phyloP scores from a whole-genome alignment of 2,329 filamentous ascomycete species.

The Alternaria incomplexa region DNA sequence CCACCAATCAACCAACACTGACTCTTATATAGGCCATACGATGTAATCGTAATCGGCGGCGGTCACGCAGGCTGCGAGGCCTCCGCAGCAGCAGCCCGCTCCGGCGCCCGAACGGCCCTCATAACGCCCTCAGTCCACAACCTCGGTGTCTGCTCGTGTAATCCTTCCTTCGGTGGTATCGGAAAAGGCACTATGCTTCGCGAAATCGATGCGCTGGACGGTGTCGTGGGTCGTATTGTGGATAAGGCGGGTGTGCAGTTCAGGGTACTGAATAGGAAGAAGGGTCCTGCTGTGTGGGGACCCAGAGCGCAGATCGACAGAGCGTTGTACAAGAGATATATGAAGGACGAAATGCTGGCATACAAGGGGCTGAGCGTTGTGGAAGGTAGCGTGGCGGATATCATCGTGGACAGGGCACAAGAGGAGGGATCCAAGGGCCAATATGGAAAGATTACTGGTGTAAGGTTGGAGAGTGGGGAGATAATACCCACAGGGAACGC shows the following conservation, averaged over 20 bases:
- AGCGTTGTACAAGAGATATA: slow-evolving; percentile 83
- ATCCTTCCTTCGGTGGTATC: slow-evolving; percentile 97
- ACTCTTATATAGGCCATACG: slow-evolving; percentile 67
- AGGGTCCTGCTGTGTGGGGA: slow-evolving; percentile 96
- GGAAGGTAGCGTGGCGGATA: slow-evolving; percentile 89
- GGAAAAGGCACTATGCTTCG: slow-evolving; percentile 96
- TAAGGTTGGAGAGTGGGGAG: slow-evolving; percentile 86
- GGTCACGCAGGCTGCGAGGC: slow-evolving; percentile 96
- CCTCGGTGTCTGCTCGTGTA: slow-evolving; percentile 93
- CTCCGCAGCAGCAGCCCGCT: slow-evolving; percentile 85
- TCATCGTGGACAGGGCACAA: slow-evolving; percentile 71
- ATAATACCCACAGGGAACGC: slow-evolving; percentile 80
- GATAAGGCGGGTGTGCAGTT: slow-evolving; percentile 97
- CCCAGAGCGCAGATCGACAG: slow-evolving; percentile 96
- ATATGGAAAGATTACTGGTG: slow-evolving; percentile 78
- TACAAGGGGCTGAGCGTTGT: slow-evolving; percentile 84
- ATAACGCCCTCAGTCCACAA: slow-evolving; percentile 89
- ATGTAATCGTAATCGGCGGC: slow-evolving; percentile 94
- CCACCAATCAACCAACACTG: slow-evolving; percentile 12
- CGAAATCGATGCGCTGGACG: slow-evolving; percentile 94
- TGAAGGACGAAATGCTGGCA: slow-evolving; percentile 80
- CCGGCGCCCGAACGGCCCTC: slow-evolving; percentile 86
- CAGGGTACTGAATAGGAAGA: slow-evolving; percentile 82
- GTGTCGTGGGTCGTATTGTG: slow-evolving; percentile 83
- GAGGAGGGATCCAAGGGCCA: slow-evolving; percentile 54